Evolutionary conservation across 805 yeast genomes (phyloP), one percentile per base, ranked within the genome.

Genomic region (Pichia occidentalis): DNA sequence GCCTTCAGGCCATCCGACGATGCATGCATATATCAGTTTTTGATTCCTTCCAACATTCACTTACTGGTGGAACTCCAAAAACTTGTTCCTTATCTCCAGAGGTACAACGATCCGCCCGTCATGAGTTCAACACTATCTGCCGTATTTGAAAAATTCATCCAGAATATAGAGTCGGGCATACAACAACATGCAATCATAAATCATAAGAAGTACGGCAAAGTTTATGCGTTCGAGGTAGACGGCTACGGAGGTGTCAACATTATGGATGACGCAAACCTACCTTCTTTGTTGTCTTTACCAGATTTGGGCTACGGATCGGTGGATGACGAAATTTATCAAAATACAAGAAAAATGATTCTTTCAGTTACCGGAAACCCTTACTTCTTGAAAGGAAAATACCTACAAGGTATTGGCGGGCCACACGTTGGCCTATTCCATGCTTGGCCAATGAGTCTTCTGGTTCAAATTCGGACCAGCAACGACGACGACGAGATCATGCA

Each of bases 201-300:
- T 3, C 92, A 86, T 55, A 77, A 81, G 2, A 58, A 48, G 9
- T 82, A 65, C 57, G 95, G 95, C 2, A 66, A 70, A 43, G 95
- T 86, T 5, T 84, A 75, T 49, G 95, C 96, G 0, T 86, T 79
- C 51, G 96, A 86, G 56, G 79, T 86, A 14, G 96, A 87, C 56
- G 95, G 95, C 0, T 86, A 71, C 53, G 95, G 95, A 2, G 68
- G 92, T 20, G 46, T 69, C 0, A 62, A 73, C 18, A 67, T 78
- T 45, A 86, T 86, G 95, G 95, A 86, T 57, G 96, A 86, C 59
- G 95, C 95, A 17, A 87, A 87, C 52, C 67, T 86, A 13, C 96
- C 96, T 1, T 84, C 95, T 1, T 57, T 85, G 24, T 62, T 86
- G 28, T 73, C 95, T 1, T 64, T 87, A 23, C 95, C 95, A 0